Base-by-base conservation (phyloP, 495 filamentous ascomycete species). In the Physcia stellaris region DNA sequence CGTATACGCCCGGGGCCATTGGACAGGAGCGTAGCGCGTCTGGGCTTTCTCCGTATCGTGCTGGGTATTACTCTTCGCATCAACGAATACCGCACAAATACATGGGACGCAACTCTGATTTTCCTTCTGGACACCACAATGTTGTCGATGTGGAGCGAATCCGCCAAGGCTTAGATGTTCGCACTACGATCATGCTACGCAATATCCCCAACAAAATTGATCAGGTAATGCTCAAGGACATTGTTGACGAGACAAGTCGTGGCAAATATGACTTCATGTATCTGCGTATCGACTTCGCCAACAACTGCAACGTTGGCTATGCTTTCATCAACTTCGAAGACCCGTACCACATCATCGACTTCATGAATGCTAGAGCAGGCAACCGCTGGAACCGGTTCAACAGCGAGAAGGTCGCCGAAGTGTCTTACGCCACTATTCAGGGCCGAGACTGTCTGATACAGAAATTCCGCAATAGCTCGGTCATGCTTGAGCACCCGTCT, bases 251-350 rank as follows among this genome's bases (percentile, higher is more conserved):
- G 48, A 79, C 75, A 10, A 83, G 77, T 58, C 70, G 66, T 53
- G 83, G 83, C 26, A 77, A 77, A 45, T 96, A 88, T 52, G 86
- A 96, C 50, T 98, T 95, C 59, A 74, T 92, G 63, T 98, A 98
- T 58, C 59, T 96, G 42, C 83, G 90, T 20, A 96, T 95, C 55
- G 79, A 73, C 13, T 24, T 12, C 61, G 38, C 32, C 29, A 45
- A 47, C 37, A 15, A 23, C 16, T 44, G 12, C 45, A 95, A 86
- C 58, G 90, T 98, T 41, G 90, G 90, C 41, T 98, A 98, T 65
- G 90, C 86, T 0, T 98, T 98, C 61, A 83, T 98, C 58, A 95
- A 98, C 54, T 94, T 98, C 51, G 73, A 73, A 32, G 74, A 85
- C 78, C 75, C 80, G 4, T 60, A 75, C 39, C 75, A 85, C 56